These are phyloP conservation scores for Xylaria sp. DNA, from an alignment of 2,329 filamentous ascomycete species.

Conservation along the genomic window DNA sequence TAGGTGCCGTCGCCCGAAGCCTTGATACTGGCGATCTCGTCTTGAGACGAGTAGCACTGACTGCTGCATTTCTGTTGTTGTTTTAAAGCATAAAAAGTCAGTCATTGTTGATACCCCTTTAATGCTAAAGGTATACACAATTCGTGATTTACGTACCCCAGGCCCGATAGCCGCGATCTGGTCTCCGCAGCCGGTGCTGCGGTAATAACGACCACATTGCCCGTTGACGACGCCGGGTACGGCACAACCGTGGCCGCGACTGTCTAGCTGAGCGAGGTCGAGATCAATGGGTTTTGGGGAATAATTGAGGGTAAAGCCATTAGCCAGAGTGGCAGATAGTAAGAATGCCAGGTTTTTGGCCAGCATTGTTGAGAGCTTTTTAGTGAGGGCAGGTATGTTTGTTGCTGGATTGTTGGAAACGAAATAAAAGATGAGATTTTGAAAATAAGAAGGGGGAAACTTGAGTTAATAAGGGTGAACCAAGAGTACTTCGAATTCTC, in stretches of 20 bases:
- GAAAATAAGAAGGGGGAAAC: too few relatives aligned
- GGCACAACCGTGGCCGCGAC: background rate
- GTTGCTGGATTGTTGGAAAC: too few relatives aligned
- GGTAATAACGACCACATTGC: background rate
- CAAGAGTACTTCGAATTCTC: too few relatives aligned
- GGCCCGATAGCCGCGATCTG: slow-evolving; percentile 1
- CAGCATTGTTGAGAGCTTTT: too few relatives aligned
- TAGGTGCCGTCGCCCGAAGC: background rate
- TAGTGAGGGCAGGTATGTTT: too few relatives aligned
- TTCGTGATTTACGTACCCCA: background rate
- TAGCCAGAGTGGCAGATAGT: too few relatives aligned
- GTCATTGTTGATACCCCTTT: background rate
- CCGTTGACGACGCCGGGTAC: slow-evolving; percentile 1
- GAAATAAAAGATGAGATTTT: too few relatives aligned
- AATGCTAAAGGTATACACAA: background rate
- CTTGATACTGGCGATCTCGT: slow-evolving; percentile 9
- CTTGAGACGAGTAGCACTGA: background rate
- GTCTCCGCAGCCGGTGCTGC: background rate
- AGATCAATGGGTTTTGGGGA: background rate
- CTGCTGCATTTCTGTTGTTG: background rate
- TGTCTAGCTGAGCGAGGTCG: background rate
- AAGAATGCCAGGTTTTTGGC: too few relatives aligned
- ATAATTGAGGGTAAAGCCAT: background rate
- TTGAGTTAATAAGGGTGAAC: too few relatives aligned
- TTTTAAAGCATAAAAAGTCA: background rate